A percentile compares a stretch with the other conserved stretches of the same genome.
Conservation (phyloP, 2,329 filamentous ascomycete species). For the Arthrobotrys sphaeroides region DNA sequence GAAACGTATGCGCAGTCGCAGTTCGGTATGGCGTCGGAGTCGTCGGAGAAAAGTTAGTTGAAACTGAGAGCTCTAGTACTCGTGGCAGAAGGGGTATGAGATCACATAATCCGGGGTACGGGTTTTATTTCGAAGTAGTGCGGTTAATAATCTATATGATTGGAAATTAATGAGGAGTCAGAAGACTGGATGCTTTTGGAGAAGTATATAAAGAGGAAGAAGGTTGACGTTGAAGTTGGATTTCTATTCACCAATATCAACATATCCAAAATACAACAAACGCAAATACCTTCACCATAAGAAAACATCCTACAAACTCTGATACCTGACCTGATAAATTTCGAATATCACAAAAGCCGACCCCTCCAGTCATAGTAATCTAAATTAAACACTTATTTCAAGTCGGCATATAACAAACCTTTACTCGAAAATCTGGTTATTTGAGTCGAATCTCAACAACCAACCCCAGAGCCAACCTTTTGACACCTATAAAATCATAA, state of each 20-base stretch:
- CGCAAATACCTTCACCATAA: neutral
- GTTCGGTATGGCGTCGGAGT: constrained; percentile 1
- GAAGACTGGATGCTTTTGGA: neutral
- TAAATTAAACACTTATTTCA: too few relatives aligned
- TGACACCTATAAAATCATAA: neutral
- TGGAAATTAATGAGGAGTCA: neutral
- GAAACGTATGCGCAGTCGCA: neutral
- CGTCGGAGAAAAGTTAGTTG: constrained; percentile 27
- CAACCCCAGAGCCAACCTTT: too few relatives aligned
- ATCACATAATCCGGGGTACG: constrained; percentile 33
- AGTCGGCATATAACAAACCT: too few relatives aligned
- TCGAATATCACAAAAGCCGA: too few relatives aligned
- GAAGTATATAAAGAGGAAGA: constrained; percentile 4
- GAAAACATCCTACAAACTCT: neutral
- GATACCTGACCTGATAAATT: neutral
- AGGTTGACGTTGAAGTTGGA: neutral
- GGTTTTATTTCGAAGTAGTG: neutral
- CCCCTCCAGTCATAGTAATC: too few relatives aligned
- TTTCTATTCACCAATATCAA: constrained; percentile 9
- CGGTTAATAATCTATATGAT: too few relatives aligned
- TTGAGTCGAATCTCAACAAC: too few relatives aligned
- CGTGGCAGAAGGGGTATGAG: neutral
- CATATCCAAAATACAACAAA: constrained; percentile 12
- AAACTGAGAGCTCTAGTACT: neutral
- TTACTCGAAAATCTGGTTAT: too few relatives aligned